These are phyloP conservation scores for Penicilliopsis zonata DNA, from an alignment of 495 filamentous ascomycete species.

Conservation along the genomic window DNA sequence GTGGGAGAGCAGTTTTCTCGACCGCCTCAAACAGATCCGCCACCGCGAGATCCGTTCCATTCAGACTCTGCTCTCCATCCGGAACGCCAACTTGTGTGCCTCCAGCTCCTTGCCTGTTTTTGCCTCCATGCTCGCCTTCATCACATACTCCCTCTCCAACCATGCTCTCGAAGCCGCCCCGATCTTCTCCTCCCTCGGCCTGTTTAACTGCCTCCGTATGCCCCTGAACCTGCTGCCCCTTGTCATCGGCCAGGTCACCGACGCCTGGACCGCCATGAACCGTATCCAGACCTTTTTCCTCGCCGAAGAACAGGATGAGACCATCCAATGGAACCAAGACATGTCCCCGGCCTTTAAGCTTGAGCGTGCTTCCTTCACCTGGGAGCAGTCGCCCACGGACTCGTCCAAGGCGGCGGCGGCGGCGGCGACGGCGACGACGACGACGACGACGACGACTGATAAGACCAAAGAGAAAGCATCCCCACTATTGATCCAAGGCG, in stretches of 20 bases:
- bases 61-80: conserved; percentile 65
- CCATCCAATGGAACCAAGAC: conserved; percentile 48
- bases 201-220: conserved; percentile 85
- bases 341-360: conserved; percentile 60
- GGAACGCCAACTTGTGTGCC: conserved; percentile 75
- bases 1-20: conserved; percentile 80
- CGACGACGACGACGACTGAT: conserved; percentile 13
- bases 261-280: conserved; percentile 73
- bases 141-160: conserved; percentile 73
- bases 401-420: conserved; percentile 46
- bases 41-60: conserved; percentile 64
- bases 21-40: conserved; percentile 61
- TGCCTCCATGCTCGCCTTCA: conserved; percentile 89
- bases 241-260: conserved; percentile 77
- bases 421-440: conserved; percentile 15
- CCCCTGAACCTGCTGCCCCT: conserved; percentile 80
- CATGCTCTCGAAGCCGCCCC: conserved; percentile 60
- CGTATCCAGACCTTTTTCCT: conserved; percentile 81
- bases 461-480: too few relatives aligned
- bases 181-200: conserved; percentile 82
- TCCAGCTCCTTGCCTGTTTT: conserved; percentile 74
- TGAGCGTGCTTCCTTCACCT: conserved; percentile 71
- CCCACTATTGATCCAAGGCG: too few relatives aligned
- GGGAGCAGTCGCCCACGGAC: conserved; percentile 67
- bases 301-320: conserved; percentile 74